Base-by-base conservation (phyloP, 2,329 filamentous ascomycete species). In the Xylariaceae sp. region DNA sequence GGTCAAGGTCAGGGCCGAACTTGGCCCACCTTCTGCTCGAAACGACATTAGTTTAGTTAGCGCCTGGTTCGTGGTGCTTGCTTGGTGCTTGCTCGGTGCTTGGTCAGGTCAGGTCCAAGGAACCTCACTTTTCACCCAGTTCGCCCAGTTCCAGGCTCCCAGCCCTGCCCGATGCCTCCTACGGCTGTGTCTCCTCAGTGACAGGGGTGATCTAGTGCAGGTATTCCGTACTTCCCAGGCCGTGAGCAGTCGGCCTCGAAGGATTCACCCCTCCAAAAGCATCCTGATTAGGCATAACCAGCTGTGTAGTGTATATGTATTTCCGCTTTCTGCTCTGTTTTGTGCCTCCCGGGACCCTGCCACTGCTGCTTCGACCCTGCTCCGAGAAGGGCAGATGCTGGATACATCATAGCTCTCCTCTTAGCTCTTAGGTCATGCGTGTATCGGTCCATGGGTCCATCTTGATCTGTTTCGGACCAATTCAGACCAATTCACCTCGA, bases 301-400 rank as follows among this genome's bases (percentile, higher is more conserved):
- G 15, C 23, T 35, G n/a, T 51, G 49, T 34, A 45, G 37, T 45
- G 13, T 45, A n/a, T 51, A 35, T 74, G 77, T 78, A 78, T 76
- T 78, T 75, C 77, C 77, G 76, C 78, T 74, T 69, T 75, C 71
- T 76, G 75, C 70, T 76, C 75, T 75, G 75, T 74, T 72, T 13
- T 13, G 9, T 15, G 42, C 42, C 37, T 42, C 7, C 11, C 37
- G 73, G 73, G 74, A 30, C 23, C 23, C 23, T 30, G 23, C 23
- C 5, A 30, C 23, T 30, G 23, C 23, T 30, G 23, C 23, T 30
- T 30, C 23, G 23, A 30, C 23, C 23, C 75, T 76, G 73, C 74
- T 75, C 77, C 75, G 64, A 64, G 58, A 47, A 64, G 57, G 53
- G 58, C 58, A 56, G 51, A 56, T 63, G 47, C 61, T 61, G 56